These are phyloP conservation scores for Leccinum fallax DNA, from an alignment of 1,284 basidiomycete species.

Conservation along the genomic window DNA sequence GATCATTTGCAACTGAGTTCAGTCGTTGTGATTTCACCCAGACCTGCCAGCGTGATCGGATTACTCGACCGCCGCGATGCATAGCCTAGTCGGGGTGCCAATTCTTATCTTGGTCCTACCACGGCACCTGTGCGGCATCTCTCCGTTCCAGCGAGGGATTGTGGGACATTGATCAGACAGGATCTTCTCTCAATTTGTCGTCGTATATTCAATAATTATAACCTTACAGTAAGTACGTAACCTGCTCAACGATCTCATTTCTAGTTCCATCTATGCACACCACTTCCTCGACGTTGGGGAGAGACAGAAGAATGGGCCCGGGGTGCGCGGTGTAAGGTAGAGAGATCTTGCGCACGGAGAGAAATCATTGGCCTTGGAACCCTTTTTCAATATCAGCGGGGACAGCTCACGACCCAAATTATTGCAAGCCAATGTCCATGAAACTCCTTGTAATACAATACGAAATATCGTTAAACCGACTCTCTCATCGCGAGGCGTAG, in stretches of 20 bases:
- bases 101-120: too few species aligned
- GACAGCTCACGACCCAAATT: too few species aligned
- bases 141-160: too few species aligned
- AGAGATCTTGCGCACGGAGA: slow-evolving; percentile 31
- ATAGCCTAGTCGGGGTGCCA: too few species aligned
- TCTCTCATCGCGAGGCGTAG: not conserved
- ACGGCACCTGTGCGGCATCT: too few species aligned
- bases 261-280: slow-evolving; percentile 16
- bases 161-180: too few species aligned
- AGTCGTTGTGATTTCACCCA: not conserved
- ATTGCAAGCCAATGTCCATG: too few species aligned
- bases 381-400: slow-evolving; percentile 32
- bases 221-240: too few species aligned
- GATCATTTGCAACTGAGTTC: too few species aligned
- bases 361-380: slow-evolving; percentile 30
- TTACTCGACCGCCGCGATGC: too few species aligned
- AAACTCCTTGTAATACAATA: not conserved
- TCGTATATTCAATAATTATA: not conserved
- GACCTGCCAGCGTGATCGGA: too few species aligned
- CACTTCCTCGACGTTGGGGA: slow-evolving; percentile 32
- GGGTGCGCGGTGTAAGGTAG: slow-evolving; percentile 31
- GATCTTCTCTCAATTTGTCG: too few species aligned
- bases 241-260: slow-evolving; percentile 8
- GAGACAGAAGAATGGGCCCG: slow-evolving; percentile 32
- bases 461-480: not conserved